Evolutionary conservation across 495 filamentous ascomycete species (phyloP).

Genomic region (Aspergillus cavernicola): DNA sequence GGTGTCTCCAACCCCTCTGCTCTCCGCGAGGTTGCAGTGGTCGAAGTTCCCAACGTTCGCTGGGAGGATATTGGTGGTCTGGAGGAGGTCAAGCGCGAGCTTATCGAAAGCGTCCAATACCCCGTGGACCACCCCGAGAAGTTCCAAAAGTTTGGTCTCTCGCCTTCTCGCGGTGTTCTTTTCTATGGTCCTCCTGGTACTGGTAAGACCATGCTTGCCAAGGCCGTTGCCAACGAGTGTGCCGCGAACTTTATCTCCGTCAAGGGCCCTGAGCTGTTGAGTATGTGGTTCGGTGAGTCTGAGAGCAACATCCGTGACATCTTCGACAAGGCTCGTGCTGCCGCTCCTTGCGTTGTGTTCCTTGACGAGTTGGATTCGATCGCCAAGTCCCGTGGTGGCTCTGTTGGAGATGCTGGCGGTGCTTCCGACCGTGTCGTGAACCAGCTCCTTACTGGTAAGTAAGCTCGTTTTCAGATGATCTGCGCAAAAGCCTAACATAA

Average conservation of each 20-base stretch:
- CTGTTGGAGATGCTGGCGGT: conserved; percentile 93
- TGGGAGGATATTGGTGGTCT: conserved; percentile 99
- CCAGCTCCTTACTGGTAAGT: conserved; percentile 93
- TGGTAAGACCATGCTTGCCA: conserved; percentile 99
- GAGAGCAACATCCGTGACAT: conserved; percentile 99
- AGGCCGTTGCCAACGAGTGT: conserved; percentile 98
- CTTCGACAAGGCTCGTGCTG: conserved; percentile 98
- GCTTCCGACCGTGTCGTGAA: conserved; percentile 99
- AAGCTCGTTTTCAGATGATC: conserved; percentile 4
- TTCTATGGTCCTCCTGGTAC: conserved; percentile 99
- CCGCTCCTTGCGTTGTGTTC: conserved; percentile 98
- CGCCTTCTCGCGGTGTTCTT: conserved; percentile 94
- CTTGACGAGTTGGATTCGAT: conserved; percentile 98
- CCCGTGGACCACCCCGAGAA: conserved; percentile 99
- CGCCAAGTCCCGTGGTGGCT: conserved; percentile 98
- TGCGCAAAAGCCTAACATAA: conserved; percentile 39
- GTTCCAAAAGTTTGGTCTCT: conserved; percentile 99
- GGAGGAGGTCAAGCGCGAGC: conserved; percentile 97
- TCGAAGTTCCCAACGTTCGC: conserved; percentile 97
- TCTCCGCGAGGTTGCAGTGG: conserved; percentile 96
- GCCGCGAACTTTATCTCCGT: conserved; percentile 99
- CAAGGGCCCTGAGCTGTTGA: conserved; percentile 95
- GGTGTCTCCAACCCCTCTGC: conserved; percentile 98
- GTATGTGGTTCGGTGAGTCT: conserved; percentile 99
- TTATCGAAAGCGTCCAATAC: conserved; percentile 98